phyloP scores from a whole-genome alignment of 441 rosid genomes.

The Populus trichocarpa region DNA sequence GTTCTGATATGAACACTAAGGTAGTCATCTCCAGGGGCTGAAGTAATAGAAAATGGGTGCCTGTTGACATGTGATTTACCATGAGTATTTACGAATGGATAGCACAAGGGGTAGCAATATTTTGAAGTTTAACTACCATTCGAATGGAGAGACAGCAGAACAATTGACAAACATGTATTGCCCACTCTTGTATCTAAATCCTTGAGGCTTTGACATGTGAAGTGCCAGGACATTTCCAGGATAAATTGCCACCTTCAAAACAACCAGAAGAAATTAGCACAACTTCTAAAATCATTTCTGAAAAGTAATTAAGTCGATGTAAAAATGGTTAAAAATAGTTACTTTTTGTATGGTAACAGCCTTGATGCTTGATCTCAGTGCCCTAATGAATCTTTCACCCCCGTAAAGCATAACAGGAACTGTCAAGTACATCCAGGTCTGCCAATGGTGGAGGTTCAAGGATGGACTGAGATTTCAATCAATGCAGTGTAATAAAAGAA shows the following conservation, averaged over 20 bases:
- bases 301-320: neutral
- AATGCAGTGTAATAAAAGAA: neutral
- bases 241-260: constrained; percentile 70
- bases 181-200: constrained; percentile 94
- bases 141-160: constrained; percentile 84
- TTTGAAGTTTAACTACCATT: constrained; percentile 44
- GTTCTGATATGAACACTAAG: constrained; percentile 86
- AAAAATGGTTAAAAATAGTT: neutral
- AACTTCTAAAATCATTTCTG: neutral
- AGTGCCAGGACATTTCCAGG: constrained; percentile 86
- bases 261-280: neutral
- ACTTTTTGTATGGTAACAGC: constrained; percentile 84
- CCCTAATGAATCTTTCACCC: constrained; percentile 69
- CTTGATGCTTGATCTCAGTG: constrained; percentile 83
- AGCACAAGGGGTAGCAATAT: neutral
- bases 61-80: constrained; percentile 27
- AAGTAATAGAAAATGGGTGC: constrained; percentile 99
- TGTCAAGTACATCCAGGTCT: constrained; percentile 97
- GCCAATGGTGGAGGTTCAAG: constrained; percentile 9
- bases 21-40: constrained; percentile 88
- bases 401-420: constrained; percentile 68
- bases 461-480: neutral
- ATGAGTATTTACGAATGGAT: neutral
- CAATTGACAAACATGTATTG: constrained; percentile 96
- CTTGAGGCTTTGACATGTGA: constrained; percentile 93